These are phyloP conservation scores for Aspergillus coremiiformis DNA, from an alignment of 495 filamentous ascomycete genomes.

Conservation along the genomic window DNA sequence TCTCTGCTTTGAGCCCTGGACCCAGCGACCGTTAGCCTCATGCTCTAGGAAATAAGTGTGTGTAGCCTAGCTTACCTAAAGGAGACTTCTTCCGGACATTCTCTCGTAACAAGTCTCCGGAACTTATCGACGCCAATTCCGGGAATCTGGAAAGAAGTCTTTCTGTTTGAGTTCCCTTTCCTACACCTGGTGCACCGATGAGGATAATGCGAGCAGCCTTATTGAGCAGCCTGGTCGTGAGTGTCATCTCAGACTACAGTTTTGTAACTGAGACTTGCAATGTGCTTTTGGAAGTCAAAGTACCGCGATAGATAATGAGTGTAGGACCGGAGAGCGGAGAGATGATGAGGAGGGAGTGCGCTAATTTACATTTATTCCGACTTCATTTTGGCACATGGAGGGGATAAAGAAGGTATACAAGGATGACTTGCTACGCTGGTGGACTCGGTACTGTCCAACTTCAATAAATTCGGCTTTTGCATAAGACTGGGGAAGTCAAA, in stretches of 20 bases:
- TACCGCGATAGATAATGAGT: neutral
- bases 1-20: slow-evolving; percentile 79
- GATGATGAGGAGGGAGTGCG: neutral
- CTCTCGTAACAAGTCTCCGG: slow-evolving; percentile 82
- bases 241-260: slow-evolving; percentile 14
- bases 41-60: neutral
- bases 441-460: neutral
- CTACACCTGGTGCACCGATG: slow-evolving; percentile 83
- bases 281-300: neutral
- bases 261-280: neutral
- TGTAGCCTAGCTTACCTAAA: slow-evolving; percentile 53
- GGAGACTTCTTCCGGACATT: slow-evolving; percentile 85
- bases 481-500: slow-evolving; percentile 17
- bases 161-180: slow-evolving; percentile 93
- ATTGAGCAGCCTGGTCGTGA: slow-evolving; percentile 47
- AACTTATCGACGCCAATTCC: slow-evolving; percentile 84
- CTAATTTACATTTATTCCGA: slow-evolving; percentile 1
- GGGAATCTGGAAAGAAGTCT: slow-evolving; percentile 79
- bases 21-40: slow-evolving; percentile 6
- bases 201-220: slow-evolving; percentile 89
- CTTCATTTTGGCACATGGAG: neutral
- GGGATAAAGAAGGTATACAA: neutral
- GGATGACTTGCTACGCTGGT: neutral
- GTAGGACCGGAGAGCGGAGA: neutral
- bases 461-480: neutral